A percentile compares a stretch with the other conserved stretches of the same genome.
Evolutionary conservation across 257 asterid species (phyloP).

Genomic region (Solanum pimpinellifolium): DNA sequence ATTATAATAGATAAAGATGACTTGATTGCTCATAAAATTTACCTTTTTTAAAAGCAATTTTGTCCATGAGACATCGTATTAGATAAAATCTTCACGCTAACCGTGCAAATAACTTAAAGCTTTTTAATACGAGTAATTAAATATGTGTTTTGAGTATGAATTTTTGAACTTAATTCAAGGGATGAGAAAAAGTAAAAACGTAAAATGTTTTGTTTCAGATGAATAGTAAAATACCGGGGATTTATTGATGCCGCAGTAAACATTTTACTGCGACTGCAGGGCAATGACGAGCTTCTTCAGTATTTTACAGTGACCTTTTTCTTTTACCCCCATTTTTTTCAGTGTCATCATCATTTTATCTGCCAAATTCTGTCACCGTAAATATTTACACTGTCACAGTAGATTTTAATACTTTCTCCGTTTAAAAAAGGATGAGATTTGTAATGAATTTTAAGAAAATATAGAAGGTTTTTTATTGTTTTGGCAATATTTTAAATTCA

Average conservation of each 20-base stretch:
- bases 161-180: no score
- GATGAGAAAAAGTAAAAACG: no score
- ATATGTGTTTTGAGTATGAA: background rate
- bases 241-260: background rate
- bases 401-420: no score
- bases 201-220: background rate
- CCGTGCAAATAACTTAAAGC: no score
- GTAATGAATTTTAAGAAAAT: no score
- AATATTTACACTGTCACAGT: background rate
- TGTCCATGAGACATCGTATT: no score
- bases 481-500: accelerated
- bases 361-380: background rate
- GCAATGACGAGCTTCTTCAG: background rate
- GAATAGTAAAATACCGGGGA: background rate
- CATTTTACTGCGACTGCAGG: background rate
- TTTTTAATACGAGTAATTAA: no score
- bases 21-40: background rate
- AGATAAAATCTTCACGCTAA: no score
- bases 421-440: no score
- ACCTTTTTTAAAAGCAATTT: no score
- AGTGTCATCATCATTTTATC: background rate
- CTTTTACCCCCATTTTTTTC: background rate
- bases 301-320: background rate
- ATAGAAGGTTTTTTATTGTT: no score
- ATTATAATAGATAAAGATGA: no score